Evolutionary conservation across 2,329 filamentous ascomycete genomes (phyloP).

Genomic region (Colletotrichum gigasporum): DNA sequence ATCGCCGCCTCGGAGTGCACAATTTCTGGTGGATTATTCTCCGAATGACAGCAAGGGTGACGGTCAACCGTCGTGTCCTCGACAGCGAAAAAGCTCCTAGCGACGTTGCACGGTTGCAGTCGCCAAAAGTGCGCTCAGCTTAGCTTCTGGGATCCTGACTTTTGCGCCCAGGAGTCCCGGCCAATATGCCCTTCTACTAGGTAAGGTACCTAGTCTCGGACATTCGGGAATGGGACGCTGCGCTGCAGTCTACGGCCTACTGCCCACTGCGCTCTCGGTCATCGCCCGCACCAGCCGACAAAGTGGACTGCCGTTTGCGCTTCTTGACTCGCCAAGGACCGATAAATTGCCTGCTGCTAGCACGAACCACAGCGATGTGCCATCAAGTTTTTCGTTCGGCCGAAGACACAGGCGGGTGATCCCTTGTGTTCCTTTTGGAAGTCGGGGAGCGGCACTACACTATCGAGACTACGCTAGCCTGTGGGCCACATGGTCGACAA

Average conservation of each 20-base stretch:
- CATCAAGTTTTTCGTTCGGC: conserved; percentile 1
- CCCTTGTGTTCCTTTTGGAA: not conserved
- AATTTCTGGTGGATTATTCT: conserved; percentile 7
- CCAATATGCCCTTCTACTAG: not conserved
- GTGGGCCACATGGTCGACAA: not conserved
- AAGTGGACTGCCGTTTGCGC: not conserved
- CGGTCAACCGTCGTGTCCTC: not conserved
- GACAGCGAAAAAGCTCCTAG: conserved; percentile 13
- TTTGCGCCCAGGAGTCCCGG: not conserved
- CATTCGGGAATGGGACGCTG: conserved; percentile 9
- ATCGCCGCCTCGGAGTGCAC: not conserved
- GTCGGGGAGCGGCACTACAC: no score
- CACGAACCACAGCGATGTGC: not conserved
- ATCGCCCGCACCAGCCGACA: not conserved
- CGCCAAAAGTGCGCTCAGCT: conserved; percentile 14
- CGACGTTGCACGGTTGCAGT: conserved; percentile 24
- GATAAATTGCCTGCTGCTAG: not conserved
- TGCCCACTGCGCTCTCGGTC: not conserved
- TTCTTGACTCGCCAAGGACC: conserved; percentile 1
- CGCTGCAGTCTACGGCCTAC: not conserved
- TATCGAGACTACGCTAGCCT: no score
- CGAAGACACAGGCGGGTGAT: not conserved
- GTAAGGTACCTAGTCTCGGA: not conserved
- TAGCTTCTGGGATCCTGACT: not conserved
- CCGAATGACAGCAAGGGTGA: conserved; percentile 16